phyloP scores from a whole-genome alignment of 345 rosid genomes.

The Gossypium raimondii region DNA sequence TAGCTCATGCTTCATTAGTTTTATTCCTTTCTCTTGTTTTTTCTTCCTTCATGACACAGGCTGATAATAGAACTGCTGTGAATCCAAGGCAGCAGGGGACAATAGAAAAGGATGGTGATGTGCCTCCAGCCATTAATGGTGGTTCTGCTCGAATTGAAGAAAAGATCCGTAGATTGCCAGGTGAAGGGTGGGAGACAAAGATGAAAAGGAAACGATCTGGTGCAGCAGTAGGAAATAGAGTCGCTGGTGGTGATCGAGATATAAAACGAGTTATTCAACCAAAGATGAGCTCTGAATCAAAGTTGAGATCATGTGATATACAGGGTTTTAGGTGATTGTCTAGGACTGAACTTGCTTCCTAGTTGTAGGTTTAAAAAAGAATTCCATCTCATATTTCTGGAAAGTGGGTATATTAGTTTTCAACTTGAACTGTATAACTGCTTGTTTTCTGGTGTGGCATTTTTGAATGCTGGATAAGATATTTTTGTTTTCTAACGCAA shows the following conservation, averaged over 20 bases:
- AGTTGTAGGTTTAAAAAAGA: not conserved
- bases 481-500: not conserved
- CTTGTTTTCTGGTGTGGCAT: not conserved
- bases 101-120: constrained; percentile 60
- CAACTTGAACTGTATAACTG: not conserved
- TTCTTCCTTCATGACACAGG: constrained; percentile 30
- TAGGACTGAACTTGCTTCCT: constrained; percentile 7
- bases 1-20: not conserved
- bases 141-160: constrained; percentile 55
- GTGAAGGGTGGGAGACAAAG: constrained; percentile 94
- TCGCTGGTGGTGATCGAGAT: constrained; percentile 55
- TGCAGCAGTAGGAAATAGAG: constrained; percentile 64
- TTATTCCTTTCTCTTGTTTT: not conserved
- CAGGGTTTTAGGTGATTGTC: constrained; percentile 64
- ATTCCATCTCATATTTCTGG: not conserved
- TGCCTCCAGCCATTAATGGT: constrained; percentile 49
- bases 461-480: not conserved
- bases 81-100: constrained; percentile 51
- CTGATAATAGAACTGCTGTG: constrained; percentile 42
- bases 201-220: constrained; percentile 90
- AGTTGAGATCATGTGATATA: constrained; percentile 65
- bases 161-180: constrained; percentile 76
- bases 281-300: constrained; percentile 56
- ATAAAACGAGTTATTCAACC: constrained; percentile 51
- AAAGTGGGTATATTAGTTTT: not conserved